Base-by-base conservation (phyloP, 495 filamentous ascomycete genomes). In the Bombardia bombarda region DNA sequence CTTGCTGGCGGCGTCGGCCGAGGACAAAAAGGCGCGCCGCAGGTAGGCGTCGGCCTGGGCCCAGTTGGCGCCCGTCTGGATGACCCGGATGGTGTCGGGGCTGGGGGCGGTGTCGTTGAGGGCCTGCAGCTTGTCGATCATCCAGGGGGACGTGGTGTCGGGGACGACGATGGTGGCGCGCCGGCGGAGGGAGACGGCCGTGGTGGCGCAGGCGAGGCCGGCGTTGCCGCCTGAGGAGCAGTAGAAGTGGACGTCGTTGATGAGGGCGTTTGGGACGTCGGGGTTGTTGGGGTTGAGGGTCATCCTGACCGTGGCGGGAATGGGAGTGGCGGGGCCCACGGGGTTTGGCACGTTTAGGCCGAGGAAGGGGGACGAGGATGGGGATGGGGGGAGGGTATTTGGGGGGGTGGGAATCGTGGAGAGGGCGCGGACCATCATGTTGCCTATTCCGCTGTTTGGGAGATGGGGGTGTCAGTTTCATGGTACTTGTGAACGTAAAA, bases 201-300 rank as follows among this genome's bases (percentile, higher is more conserved):
- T 87, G 17, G 80, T 84, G 6, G 87, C 87, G 56, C 87, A 90
- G 13, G 90, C 92, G 3, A 98, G 79, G 4, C 92, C 90, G 10
- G 90, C 90, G 60, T 96, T 96, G 44, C 90, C 90, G 47, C 86
- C 92, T 22, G 78, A 84, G 37, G 82, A 87, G 63, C 77, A 86
- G 70, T 86, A 95, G 78, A 96, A 94, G 62, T 90, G 87, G 4
- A 80, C 64, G n/a, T n/a, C 17, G 58, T 48, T 21, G 47, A 7
- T 13, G 40, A 24, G 16, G 51, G 41, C 57, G n/a, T n/a, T n/a
- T n/a, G n/a, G n/a, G n/a, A n/a, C n/a, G n/a, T n/a, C n/a, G n/a
- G n/a, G n/a, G n/a, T n/a, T n/a, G n/a, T n/a, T n/a, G n/a, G n/a
- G n/a, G n/a, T n/a, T n/a, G n/a, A n/a, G n/a, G n/a, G n/a, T n/a